Evolutionary conservation across 2,329 filamentous ascomycete genomes (phyloP), one percentile per base, ranked within the genome.

Genomic region (Exophiala aquamarina): DNA sequence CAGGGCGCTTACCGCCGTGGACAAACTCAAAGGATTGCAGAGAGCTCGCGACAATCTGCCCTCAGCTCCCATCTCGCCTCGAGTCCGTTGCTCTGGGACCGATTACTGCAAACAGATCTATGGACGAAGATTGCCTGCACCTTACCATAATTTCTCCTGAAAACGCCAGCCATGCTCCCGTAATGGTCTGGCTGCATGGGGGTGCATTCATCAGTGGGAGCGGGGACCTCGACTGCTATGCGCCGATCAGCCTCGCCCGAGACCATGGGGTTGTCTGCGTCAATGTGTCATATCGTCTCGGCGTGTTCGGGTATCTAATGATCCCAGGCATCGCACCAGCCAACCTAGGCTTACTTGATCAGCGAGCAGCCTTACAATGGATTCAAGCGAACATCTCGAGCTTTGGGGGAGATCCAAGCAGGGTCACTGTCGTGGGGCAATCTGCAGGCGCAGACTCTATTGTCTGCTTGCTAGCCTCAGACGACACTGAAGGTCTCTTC

Each of bases 111-210:
- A n/a, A n/a, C 9, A 14, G 43, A 21, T n/a, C 11, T 17, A 21
- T 28, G 8, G 34, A 29, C 17, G 81, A 84, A 66, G 80, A 84
- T 57, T 84, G 81, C 54, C 67, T 83, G 11, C 82, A 82, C 50
- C 70, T 84, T 2, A 78, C 78, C 9, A 65, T 84, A 0, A 83
- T 81, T 63, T 74, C 77, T 3, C 72, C 81, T 79, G 3, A 83
- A 79, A 79, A 65, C 60, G 0, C 17, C 44, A 1, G 59, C 60
- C 2, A 59, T 69, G n/a, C 63, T 2, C 81, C 81, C 0, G 80
- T 84, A 0, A 70, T 84, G 0, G 73, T 84, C 3, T 73, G 74
- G 3, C 83, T 81, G 59, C 82, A 79, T 59, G 81, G 81, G 42
- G 81, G 81, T 10, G 82, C 71, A 2, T 84, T 80, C 64, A 78